A percentile compares a stretch with the other conserved stretches of the same genome.
Conservation (phyloP, 169 alveolate genomes). For the Eimeria tenella region DNA sequence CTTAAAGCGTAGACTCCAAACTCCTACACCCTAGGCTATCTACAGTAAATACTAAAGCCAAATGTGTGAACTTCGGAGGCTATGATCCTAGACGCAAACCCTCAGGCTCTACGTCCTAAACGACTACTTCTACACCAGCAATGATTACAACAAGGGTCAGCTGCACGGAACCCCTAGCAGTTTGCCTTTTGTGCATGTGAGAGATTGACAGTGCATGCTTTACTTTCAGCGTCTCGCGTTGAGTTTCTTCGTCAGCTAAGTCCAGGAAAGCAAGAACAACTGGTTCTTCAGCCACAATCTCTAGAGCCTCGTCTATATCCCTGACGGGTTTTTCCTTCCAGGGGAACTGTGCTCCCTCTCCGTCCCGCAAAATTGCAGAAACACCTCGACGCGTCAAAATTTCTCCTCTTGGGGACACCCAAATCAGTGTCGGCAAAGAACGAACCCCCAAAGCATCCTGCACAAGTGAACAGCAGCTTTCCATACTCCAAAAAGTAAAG, state of each 20-base stretch:
- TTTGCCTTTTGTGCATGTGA: neutral
- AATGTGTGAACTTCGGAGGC: too few species aligned
- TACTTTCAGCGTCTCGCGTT: neutral
- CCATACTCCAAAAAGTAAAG: too few species aligned
- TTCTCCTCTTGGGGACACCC: constrained; percentile 49
- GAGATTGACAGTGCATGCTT: neutral
- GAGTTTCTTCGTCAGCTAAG: neutral
- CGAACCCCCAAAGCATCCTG: constrained; percentile 46
- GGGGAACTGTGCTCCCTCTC: constrained; percentile 30
- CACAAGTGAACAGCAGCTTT: neutral
- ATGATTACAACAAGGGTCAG: too few species aligned
- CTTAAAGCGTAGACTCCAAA: too few species aligned
- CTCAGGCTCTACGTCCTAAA: too few species aligned
- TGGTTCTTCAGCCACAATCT: constrained; percentile 63
- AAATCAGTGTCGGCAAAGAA: constrained; percentile 65
- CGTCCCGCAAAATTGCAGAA: neutral
- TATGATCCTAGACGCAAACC: too few species aligned
- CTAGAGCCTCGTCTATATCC: constrained; percentile 62
- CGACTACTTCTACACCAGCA: too few species aligned
- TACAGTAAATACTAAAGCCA: too few species aligned
- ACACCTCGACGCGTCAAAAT: constrained; percentile 56
- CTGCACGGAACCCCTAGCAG: too few species aligned
- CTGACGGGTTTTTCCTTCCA: constrained; percentile 43
- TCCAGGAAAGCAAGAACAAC: constrained; percentile 55
- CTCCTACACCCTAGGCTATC: too few species aligned